These are phyloP conservation scores for Starmerella apis DNA, from an alignment of 805 yeast genomes.

Conservation along the genomic window DNA sequence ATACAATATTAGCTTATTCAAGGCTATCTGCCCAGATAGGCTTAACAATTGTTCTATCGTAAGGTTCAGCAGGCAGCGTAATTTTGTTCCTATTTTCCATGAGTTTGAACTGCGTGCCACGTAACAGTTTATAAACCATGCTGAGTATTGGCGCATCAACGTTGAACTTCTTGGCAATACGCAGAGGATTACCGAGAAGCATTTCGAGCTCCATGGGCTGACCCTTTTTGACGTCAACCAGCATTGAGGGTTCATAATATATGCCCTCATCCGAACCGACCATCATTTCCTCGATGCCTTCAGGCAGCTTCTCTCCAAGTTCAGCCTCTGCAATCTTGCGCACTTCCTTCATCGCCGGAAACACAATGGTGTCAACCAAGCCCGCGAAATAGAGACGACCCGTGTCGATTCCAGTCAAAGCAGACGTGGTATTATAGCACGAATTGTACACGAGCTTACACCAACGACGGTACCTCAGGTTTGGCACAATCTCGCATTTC, in stretches of 20 bases:
- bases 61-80: constrained; percentile 34
- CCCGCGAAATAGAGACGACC: constrained; percentile 44
- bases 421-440: constrained; percentile 47
- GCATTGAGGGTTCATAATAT: constrained; percentile 62
- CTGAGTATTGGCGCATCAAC: constrained; percentile 51
- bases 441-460: constrained; percentile 72
- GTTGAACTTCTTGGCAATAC: constrained; percentile 39
- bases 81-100: constrained; percentile 47
- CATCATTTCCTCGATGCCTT: constrained; percentile 40
- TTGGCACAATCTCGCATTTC: constrained; percentile 34
- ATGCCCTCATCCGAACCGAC: constrained; percentile 49
- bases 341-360: constrained; percentile 62
- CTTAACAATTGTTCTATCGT: background rate
- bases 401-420: constrained; percentile 49
- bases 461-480: constrained; percentile 49
- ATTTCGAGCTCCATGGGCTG: constrained; percentile 64
- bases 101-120: constrained; percentile 49
- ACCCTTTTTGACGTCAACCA: constrained; percentile 53
- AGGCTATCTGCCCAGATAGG: constrained; percentile 9
- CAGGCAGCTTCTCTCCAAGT: constrained; percentile 44
- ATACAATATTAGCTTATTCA: too few relatives aligned
- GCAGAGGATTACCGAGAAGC: constrained; percentile 55
- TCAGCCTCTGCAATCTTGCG: constrained; percentile 57
- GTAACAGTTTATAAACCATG: constrained; percentile 48
- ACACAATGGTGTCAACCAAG: constrained; percentile 34